Percentiles rank a stretch among this genome's conserved stretches.
phyloP scores from a whole-genome alignment of 306 rosid genomes.

The Sicyos edulis region DNA sequence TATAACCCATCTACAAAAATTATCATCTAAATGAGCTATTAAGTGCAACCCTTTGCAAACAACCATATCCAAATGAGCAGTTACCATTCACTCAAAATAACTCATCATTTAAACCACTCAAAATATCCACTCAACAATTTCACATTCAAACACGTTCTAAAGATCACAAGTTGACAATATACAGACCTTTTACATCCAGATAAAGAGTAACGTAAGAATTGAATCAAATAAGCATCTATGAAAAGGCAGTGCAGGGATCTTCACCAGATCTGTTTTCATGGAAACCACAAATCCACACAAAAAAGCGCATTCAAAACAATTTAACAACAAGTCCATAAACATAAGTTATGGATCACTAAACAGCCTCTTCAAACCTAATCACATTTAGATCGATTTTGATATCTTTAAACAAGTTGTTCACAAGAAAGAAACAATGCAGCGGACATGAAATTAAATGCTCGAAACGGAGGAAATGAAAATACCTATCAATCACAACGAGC shows the following conservation, averaged over 20 bases:
- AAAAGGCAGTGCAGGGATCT: slow-evolving; percentile 69
- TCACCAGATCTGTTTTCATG: slow-evolving; percentile 57
- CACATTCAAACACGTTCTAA: no score
- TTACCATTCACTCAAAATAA: no score
- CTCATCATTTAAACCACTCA: no score
- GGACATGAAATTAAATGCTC: neutral
- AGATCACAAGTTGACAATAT: no score
- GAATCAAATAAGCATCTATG: slow-evolving; percentile 50
- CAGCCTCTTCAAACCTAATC: neutral
- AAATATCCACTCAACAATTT: no score
- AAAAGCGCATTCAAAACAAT: neutral
- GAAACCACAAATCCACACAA: neutral
- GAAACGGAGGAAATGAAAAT: neutral
- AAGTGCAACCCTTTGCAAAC: no score
- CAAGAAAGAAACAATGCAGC: neutral
- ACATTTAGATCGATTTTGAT: neutral
- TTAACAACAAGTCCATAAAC: neutral
- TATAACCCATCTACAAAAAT: no score
- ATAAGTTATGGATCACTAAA: neutral
- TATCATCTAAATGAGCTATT: no score
- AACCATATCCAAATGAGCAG: no score
- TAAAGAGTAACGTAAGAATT: neutral
- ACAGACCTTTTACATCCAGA: neutral
- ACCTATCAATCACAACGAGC: no score
- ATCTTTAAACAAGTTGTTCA: neutral